Evolutionary conservation across 129 eudicot genomes (phyloP).

Genomic region (Silybum marianum): DNA sequence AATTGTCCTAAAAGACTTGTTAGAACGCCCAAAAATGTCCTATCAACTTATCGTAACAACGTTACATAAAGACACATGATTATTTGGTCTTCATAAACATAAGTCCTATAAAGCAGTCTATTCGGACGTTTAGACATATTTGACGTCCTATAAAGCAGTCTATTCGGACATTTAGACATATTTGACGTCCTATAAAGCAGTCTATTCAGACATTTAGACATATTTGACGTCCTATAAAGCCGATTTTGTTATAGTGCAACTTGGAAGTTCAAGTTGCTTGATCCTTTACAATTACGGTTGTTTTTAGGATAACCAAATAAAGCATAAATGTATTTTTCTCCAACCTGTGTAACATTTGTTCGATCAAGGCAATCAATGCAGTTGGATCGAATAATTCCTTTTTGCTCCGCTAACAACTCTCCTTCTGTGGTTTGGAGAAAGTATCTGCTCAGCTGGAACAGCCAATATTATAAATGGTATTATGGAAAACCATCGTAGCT

Average conservation of each 20-base stretch:
- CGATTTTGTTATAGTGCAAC: background rate
- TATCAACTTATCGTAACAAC: background rate
- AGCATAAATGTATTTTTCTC: constrained; percentile 15
- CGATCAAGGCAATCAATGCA: constrained; percentile 99
- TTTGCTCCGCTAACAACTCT: constrained; percentile 72
- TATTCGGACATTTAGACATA: too few species aligned
- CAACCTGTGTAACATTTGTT: constrained; percentile 97
- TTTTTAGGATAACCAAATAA: background rate
- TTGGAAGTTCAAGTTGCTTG: background rate
- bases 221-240: background rate
- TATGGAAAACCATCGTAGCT: constrained; percentile 46
- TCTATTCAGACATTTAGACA: background rate
- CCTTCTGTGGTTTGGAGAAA: constrained; percentile 74
- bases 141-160: too few species aligned
- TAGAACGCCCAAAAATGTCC: too few species aligned
- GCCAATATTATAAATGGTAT: constrained; percentile 51
- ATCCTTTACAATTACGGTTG: background rate
- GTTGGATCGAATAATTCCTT: constrained; percentile 83
- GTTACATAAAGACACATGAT: background rate
- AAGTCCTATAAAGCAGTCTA: background rate
- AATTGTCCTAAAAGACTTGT: background rate
- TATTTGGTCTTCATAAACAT: background rate
- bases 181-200: background rate
- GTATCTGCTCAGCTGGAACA: constrained; percentile 86
- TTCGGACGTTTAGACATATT: too few species aligned